Percentiles rank a stretch among this genome's conserved stretches.
These are phyloP conservation scores for Annona cherimola DNA, from an alignment of 164 flowering plant species.

Conservation along the genomic window DNA sequence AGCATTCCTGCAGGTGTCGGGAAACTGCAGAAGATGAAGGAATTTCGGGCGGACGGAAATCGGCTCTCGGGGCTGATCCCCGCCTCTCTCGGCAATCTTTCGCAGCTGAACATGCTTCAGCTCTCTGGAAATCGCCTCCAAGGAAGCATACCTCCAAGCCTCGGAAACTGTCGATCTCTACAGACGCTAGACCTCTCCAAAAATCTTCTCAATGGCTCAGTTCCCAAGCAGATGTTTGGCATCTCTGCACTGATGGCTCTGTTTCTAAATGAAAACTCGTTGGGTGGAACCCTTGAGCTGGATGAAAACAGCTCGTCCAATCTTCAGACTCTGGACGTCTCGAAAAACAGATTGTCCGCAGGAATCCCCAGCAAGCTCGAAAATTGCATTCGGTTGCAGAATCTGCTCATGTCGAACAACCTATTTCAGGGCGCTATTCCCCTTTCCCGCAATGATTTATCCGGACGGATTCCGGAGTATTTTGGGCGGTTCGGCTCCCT, in stretches of 20 bases:
- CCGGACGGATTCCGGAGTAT: slow-evolving; percentile 18
- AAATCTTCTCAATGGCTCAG: slow-evolving; percentile 5
- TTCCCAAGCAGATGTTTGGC: slow-evolving; percentile 28
- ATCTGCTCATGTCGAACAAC: slow-evolving; percentile 18
- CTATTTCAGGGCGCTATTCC: slow-evolving; percentile 29
- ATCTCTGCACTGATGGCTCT: slow-evolving; percentile 11
- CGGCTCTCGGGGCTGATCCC: slow-evolving; percentile 24
- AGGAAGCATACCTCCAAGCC: slow-evolving; percentile 9
- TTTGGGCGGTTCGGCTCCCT: slow-evolving; percentile 10
- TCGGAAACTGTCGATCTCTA: slow-evolving; percentile 1
- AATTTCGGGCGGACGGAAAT: slow-evolving; percentile 11
- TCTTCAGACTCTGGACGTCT: slow-evolving; percentile 18
- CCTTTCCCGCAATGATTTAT: slow-evolving; percentile 17
- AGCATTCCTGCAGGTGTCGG: not conserved
- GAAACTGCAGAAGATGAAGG: not conserved
- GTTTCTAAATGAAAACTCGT: slow-evolving; percentile 17
- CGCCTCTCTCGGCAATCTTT: slow-evolving; percentile 22
- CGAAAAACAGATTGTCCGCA: slow-evolving; percentile 27
- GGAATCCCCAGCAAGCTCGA: slow-evolving; percentile 28
- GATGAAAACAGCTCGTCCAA: slow-evolving; percentile 25
- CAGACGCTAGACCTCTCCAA: not conserved
- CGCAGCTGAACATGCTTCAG: slow-evolving; percentile 3
- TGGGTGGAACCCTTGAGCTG: slow-evolving; percentile 27
- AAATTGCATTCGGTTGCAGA: slow-evolving; percentile 14
- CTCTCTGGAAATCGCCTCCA: not conserved